Conservation (phyloP, 2,329 filamentous ascomycete genomes). For the Fusarium illudens region DNA sequence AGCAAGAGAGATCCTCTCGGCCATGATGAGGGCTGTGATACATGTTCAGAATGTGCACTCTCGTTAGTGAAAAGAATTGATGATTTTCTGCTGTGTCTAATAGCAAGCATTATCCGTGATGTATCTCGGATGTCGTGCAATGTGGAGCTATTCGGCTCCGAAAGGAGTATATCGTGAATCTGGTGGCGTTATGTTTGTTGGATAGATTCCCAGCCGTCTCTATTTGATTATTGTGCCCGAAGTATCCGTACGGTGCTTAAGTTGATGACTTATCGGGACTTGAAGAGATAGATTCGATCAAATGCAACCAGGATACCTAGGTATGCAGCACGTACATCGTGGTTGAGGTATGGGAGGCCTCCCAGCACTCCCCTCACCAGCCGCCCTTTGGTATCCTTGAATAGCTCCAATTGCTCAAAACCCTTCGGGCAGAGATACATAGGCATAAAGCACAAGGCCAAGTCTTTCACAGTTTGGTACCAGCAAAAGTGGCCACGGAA, state of each 20-base stretch:
- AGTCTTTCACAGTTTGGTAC: no score
- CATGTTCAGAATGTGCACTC: slow-evolving; percentile 8
- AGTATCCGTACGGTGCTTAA: no score
- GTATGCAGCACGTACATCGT: not conserved
- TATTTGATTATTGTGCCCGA: not conserved
- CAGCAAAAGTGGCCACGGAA: not conserved
- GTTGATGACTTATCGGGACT: no score
- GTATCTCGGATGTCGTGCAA: not conserved
- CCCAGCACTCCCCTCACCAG: not conserved
- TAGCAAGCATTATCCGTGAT: not conserved
- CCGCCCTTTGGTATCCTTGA: not conserved
- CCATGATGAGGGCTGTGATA: not conserved
- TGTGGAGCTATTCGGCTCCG: not conserved
- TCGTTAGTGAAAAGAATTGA: slow-evolving; percentile 3
- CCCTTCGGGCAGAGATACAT: not conserved
- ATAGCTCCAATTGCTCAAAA: not conserved
- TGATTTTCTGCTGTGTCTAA: not conserved
- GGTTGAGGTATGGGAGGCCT: not conserved
- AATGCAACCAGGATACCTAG: not conserved
- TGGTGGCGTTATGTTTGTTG: not conserved
- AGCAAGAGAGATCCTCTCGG: not conserved
- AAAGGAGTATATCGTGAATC: not conserved
- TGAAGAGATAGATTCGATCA: not conserved
- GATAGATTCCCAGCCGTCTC: no score
- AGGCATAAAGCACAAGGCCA: not conserved